Evolutionary conservation across 306 rosid genomes (phyloP), one percentile per base, ranked within the genome.

Genomic region (Citrullus amarus): DNA sequence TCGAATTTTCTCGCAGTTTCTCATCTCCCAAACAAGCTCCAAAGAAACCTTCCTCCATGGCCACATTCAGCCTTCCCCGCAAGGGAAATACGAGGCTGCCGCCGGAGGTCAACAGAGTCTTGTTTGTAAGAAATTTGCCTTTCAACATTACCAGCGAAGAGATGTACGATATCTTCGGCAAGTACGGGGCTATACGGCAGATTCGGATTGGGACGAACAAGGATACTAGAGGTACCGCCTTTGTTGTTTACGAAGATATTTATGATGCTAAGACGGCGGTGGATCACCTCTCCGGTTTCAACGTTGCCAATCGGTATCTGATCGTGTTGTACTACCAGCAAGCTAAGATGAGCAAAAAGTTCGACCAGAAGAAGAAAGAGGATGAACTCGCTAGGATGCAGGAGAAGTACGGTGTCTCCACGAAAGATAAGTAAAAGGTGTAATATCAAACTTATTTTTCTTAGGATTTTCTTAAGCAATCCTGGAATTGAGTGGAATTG

Each of bases 221-320:
- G 89, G 99, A 95, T 87, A 95, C 99, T 0, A 87, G 99, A 8
- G 99, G 99, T 44, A 95, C 99, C 3, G 99, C 99, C 48, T 95
- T 89, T 80, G 97, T 95, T 2, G 97, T 95, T 1, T 95, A 95
- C 93, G 99, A 95, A 86, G 99, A 95, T 63, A 95, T 95, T 84
- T 95, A 95, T 83, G 99, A 95, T 68, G 99, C 99, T 65, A 95
- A 95, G 60, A 94, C 98, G 46, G 98, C 98, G 48, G 98, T 94
- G 43, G 98, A 94, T 60, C 98, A 92, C 67, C 96, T 94, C 67
- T 92, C 98, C 12, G 98, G 98, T 30, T 94, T 94, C 90, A 94
- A 94, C 81, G 97, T 94, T 2, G 98, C 98, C 3, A 92, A 92
- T 63, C 88, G 99, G 0, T 95, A 95, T 84, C 88, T 95, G 16